Evolutionary conservation across 2,329 filamentous ascomycete genomes (phyloP).

Genomic region (Fusarium nurragi): DNA sequence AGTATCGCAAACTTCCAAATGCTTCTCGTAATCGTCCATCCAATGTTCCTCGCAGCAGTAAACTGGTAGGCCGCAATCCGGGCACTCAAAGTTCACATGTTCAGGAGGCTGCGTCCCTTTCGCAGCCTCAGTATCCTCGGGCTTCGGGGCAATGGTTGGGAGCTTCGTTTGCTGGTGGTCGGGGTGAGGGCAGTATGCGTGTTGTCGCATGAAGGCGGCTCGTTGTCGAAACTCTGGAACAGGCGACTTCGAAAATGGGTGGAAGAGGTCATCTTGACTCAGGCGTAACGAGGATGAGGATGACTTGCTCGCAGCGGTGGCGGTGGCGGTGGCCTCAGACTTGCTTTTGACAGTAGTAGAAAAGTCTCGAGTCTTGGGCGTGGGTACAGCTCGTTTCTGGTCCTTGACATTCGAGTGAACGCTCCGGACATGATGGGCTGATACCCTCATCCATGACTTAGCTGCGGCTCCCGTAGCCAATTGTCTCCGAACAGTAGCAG

Average conservation of each 20-base stretch:
- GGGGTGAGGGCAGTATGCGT: constrained; percentile 93
- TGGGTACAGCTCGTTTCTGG: constrained; percentile 34
- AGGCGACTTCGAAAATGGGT: constrained; percentile 89
- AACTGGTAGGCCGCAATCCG: constrained; percentile 92
- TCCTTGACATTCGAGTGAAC: constrained; percentile 44
- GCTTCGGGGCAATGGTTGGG: constrained; percentile 70
- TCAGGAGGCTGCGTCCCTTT: constrained; percentile 72
- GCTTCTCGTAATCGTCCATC: constrained; percentile 93
- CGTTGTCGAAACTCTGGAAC: constrained; percentile 87
- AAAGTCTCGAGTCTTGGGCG: constrained; percentile 43
- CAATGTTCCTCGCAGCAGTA: constrained; percentile 96
- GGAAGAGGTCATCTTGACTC: constrained; percentile 85
- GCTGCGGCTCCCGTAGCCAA: constrained; percentile 31
- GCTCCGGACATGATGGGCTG: constrained; percentile 45
- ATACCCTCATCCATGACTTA: constrained; percentile 43
- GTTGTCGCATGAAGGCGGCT: constrained; percentile 89
- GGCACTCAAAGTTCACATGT: constrained; percentile 93
- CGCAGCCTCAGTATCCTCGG: constrained; percentile 66
- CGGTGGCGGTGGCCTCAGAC: constrained; percentile 44
- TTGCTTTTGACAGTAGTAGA: constrained; percentile 43
- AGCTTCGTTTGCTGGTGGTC: constrained; percentile 81
- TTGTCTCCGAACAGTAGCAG: constrained; percentile 49
- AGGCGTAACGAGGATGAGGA: constrained; percentile 54
- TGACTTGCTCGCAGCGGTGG: constrained; percentile 38
- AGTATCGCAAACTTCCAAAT: constrained; percentile 91